Evolutionary conservation across 306 rosid genomes (phyloP).

Genomic region (Prunus campanulata): DNA sequence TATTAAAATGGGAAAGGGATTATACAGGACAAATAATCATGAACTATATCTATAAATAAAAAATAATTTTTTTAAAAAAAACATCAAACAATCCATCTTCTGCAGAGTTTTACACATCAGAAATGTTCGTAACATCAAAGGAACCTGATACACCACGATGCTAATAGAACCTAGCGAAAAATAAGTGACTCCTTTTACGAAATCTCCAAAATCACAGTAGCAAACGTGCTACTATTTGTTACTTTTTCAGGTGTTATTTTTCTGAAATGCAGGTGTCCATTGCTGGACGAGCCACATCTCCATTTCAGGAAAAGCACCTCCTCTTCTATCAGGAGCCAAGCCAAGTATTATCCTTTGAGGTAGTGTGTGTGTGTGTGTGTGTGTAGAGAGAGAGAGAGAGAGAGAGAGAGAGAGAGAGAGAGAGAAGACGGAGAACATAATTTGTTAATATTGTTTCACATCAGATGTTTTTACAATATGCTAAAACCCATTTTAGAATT

Average conservation of each 20-base stretch:
- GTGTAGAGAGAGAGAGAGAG: neutral
- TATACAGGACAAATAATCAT: slow-evolving; percentile 5
- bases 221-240: too few species aligned
- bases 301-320: neutral
- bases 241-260: too few species aligned
- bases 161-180: neutral
- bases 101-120: neutral
- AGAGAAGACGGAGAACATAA: neutral
- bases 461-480: neutral
- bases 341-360: neutral
- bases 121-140: neutral
- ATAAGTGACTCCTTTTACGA: neutral
- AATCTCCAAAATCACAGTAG: neutral
- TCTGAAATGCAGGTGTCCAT: neutral
- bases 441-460: neutral
- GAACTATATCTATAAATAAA: neutral
- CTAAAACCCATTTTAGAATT: neutral
- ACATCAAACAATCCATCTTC: neutral
- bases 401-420: neutral
- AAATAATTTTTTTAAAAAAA: neutral
- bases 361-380: neutral
- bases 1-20: slow-evolving; percentile 4
- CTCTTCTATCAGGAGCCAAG: neutral
- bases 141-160: neutral
- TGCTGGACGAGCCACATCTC: neutral